Evolutionary conservation across 257 asterid species (phyloP).

Genomic region (Cordia subcordata): DNA sequence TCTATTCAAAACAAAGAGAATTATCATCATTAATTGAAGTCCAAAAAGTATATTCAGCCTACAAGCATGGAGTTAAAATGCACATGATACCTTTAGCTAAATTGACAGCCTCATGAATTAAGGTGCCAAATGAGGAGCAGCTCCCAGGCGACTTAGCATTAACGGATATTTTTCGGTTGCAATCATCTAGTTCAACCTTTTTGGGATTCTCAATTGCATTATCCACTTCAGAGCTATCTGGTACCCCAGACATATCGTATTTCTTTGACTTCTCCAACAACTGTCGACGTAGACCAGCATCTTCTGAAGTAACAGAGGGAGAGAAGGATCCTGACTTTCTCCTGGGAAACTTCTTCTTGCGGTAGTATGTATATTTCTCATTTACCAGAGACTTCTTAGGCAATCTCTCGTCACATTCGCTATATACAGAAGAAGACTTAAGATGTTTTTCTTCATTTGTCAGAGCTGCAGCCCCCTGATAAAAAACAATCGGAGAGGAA

Average conservation of each 20-base stretch:
- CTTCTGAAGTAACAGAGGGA: slow-evolving; percentile 31
- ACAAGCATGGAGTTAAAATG: slow-evolving; percentile 22
- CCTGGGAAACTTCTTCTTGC: slow-evolving; percentile 43
- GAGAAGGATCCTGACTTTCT: slow-evolving; percentile 39
- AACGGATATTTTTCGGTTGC: slow-evolving; percentile 15
- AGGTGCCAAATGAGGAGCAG: slow-evolving; percentile 25
- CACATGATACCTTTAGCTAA: slow-evolving; percentile 43
- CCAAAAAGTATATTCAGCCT: neutral
- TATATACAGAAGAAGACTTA: slow-evolving; percentile 12
- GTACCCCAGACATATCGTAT: slow-evolving; percentile 24
- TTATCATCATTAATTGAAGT: neutral
- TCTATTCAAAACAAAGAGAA: slow-evolving; percentile 8
- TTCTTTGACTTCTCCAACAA: slow-evolving; percentile 46
- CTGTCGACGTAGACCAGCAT: slow-evolving; percentile 28
- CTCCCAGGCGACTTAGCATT: slow-evolving; percentile 24
- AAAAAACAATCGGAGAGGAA: slow-evolving; percentile 16
- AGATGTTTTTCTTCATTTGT: slow-evolving; percentile 25
- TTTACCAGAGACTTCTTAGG: slow-evolving; percentile 35
- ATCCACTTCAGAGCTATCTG: slow-evolving; percentile 23
- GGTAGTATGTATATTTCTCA: slow-evolving; percentile 51
- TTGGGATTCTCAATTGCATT: slow-evolving; percentile 13
- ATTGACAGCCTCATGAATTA: slow-evolving; percentile 28
- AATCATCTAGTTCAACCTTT: slow-evolving; percentile 25
- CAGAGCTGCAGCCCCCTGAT: slow-evolving; percentile 32
- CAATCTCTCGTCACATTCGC: slow-evolving; percentile 21